These are phyloP conservation scores for Colletotrichum falcatum DNA, from an alignment of 2,329 filamentous ascomycete genomes.

Conservation along the genomic window DNA sequence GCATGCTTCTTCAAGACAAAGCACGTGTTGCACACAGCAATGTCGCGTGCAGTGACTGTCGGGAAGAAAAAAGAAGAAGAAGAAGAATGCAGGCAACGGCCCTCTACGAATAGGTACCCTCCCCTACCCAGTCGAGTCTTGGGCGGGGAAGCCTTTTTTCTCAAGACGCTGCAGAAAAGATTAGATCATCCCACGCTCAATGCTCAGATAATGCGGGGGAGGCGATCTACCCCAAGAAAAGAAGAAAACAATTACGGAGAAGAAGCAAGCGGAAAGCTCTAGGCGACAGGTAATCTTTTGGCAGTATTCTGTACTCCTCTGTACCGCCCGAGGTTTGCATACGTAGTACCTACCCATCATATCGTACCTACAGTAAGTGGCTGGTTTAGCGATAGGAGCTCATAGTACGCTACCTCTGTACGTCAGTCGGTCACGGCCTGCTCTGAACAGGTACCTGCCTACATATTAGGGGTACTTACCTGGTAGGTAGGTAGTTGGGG, in stretches of 20 bases:
- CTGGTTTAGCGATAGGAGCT: background rate
- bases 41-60: background rate
- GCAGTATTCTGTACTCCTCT: background rate
- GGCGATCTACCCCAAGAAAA: background rate
- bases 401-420: background rate
- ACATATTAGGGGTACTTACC: no score
- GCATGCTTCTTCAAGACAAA: conserved; percentile 8
- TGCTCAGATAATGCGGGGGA: conserved; percentile 35
- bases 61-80: background rate
- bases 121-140: background rate
- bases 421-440: background rate
- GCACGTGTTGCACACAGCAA: background rate
- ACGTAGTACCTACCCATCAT: no score
- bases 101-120: background rate
- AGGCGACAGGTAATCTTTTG: background rate
- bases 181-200: conserved; percentile 20
- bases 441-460: background rate
- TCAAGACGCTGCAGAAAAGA: background rate
- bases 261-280: conserved; percentile 10
- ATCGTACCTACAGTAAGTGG: background rate
- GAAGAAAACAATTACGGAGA: background rate
- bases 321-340: background rate
- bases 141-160: background rate
- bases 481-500: no score
- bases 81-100: background rate